These are phyloP conservation scores for Claviceps sp. DNA, from an alignment of 2,329 filamentous ascomycete species.

Conservation along the genomic window DNA sequence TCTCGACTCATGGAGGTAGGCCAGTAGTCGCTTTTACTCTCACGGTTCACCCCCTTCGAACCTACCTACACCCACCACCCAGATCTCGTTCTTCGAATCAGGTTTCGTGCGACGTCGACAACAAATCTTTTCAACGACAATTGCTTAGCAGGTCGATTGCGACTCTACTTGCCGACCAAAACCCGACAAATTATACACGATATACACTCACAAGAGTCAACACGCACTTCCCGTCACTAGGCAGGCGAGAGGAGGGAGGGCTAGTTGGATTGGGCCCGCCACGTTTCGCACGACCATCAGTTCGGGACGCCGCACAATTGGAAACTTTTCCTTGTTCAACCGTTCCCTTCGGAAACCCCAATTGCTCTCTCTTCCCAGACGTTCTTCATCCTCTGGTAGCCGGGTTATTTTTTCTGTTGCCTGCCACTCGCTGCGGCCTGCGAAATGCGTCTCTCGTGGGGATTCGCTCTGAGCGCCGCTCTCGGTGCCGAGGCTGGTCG, in stretches of 20 bases:
- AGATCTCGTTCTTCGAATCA: neutral
- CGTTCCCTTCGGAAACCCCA: neutral
- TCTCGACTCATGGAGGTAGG: neutral
- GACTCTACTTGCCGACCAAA: neutral
- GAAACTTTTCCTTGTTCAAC: neutral
- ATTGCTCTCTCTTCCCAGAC: neutral
- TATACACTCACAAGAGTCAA: neutral
- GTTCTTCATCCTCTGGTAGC: neutral
- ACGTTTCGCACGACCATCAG: neutral
- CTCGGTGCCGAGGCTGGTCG: conserved; percentile 9
- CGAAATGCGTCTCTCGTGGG: conserved; percentile 12
- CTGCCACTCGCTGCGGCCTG: conserved; percentile 3
- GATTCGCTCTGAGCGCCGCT: conserved; percentile 12
- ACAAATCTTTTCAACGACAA: neutral
- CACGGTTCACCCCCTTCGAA: neutral
- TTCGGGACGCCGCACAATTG: neutral
- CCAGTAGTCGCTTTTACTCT: neutral
- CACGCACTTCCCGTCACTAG: neutral
- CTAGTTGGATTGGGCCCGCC: neutral
- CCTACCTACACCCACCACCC: neutral
- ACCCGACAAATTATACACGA: neutral
- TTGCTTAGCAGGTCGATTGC: neutral
- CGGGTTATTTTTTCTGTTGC: neutral
- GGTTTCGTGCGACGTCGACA: neutral
- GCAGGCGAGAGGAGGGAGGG: neutral